Evolutionary conservation across 768 basidiomycete genomes (phyloP).

Genomic region (Agaricus subrufescens): DNA sequence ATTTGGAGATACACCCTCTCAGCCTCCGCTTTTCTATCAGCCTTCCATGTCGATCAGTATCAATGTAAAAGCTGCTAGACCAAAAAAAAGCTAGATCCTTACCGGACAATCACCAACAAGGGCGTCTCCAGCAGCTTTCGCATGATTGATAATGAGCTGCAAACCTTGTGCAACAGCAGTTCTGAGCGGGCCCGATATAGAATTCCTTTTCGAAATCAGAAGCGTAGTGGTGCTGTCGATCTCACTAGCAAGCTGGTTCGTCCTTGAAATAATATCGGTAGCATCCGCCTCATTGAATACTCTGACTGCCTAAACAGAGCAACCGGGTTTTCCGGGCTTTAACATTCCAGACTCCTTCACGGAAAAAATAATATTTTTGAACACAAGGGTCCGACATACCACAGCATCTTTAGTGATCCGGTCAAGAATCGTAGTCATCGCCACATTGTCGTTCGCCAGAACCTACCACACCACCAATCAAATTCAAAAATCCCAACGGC

Average conservation of each 20-base stretch:
- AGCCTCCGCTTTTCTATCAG: slow-evolving; percentile 4
- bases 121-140: background rate
- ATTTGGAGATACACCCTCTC: background rate
- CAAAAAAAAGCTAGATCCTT: background rate
- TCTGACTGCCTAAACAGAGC: background rate
- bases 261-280: background rate
- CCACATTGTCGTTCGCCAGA: background rate
- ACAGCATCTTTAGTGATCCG: background rate
- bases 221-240: background rate
- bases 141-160: background rate
- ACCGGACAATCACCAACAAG: background rate
- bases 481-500: no score
- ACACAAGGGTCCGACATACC: background rate
- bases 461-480: background rate
- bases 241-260: background rate
- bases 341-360: no score
- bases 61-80: background rate
- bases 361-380: no score
- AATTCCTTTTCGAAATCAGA: background rate
- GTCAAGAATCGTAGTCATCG: background rate
- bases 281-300: background rate
- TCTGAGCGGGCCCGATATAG: background rate
- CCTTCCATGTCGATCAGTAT: background rate
- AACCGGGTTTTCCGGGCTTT: no score
- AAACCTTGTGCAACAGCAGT: background rate